Conservation (phyloP, 2,329 filamentous ascomycete species). For the Trichoderma asperellum region DNA sequence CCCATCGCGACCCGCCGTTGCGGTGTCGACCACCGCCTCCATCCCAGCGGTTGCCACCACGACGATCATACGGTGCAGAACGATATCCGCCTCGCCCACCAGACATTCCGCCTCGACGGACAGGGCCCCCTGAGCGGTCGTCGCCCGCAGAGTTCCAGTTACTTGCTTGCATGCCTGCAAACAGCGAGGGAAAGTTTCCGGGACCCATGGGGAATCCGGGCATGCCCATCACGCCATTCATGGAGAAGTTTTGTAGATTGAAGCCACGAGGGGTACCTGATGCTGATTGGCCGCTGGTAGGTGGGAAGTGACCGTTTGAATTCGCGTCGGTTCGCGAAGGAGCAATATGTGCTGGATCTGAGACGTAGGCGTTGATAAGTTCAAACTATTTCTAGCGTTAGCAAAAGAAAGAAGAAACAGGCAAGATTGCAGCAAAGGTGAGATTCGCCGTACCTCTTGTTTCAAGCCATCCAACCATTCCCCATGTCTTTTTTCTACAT, state of each 20-base stretch:
- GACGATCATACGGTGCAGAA: constrained; percentile 74
- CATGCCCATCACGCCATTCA: constrained; percentile 63
- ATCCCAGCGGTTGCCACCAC: constrained; percentile 60
- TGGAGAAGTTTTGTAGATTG: constrained; percentile 74
- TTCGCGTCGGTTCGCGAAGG: constrained; percentile 92
- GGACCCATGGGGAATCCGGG: constrained; percentile 60
- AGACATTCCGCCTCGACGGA: constrained; percentile 66
- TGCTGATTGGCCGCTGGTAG: constrained; percentile 72
- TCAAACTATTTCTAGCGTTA: constrained; percentile 62
- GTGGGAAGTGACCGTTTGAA: constrained; percentile 92
- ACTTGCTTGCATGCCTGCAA: constrained; percentile 54
- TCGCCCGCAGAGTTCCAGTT: constrained; percentile 58
- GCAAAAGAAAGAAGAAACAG: not conserved
- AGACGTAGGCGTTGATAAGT: constrained; percentile 90
- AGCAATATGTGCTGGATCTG: constrained; percentile 93
- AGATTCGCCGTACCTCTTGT: constrained; percentile 71
- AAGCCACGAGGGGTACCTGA: constrained; percentile 90
- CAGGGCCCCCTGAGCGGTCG: constrained; percentile 66
- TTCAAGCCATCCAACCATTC: constrained; percentile 84
- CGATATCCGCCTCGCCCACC: constrained; percentile 60
- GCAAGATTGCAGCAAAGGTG: not conserved
- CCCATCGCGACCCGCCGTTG: constrained; percentile 63
- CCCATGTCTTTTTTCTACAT: constrained; percentile 91
- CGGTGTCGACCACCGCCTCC: constrained; percentile 54
- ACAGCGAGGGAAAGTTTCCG: constrained; percentile 57